These are phyloP conservation scores for Aspergillus alliaceus DNA, from an alignment of 2,329 filamentous ascomycete species.

Conservation along the genomic window DNA sequence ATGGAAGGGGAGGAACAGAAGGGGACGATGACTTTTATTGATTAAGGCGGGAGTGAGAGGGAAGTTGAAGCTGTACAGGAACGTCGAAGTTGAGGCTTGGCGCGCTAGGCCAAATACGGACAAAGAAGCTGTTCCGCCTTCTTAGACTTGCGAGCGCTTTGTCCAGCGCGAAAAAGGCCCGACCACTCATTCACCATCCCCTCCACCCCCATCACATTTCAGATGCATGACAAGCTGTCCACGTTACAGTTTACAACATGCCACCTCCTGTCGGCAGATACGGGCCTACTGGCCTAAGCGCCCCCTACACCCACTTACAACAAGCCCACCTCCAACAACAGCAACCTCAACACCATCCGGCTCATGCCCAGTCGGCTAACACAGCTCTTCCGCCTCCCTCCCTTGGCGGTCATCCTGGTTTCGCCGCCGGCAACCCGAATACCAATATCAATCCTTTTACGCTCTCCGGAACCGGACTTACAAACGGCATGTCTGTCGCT, in stretches of 20 bases:
- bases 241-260: slow-evolving; percentile 43
- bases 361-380: slow-evolving; percentile 46
- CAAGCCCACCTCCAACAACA: slow-evolving; percentile 48
- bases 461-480: slow-evolving; percentile 47
- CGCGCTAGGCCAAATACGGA: slow-evolving; percentile 33
- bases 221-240: slow-evolving; percentile 18
- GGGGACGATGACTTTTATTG: neutral
- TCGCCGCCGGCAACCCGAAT: slow-evolving; percentile 63
- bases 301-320: slow-evolving; percentile 60
- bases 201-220: slow-evolving; percentile 11
- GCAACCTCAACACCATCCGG: slow-evolving; percentile 43
- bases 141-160: slow-evolving; percentile 3
- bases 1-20: slow-evolving; percentile 6
- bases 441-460: slow-evolving; percentile 67
- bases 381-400: slow-evolving; percentile 55
- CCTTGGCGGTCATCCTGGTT: slow-evolving; percentile 68
- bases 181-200: slow-evolving; percentile 9
- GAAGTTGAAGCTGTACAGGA: slow-evolving; percentile 24
- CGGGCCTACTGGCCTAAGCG: slow-evolving; percentile 57
- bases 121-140: slow-evolving; percentile 26
- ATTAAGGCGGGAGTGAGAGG: slow-evolving; percentile 6
- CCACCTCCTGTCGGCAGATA: slow-evolving; percentile 60
- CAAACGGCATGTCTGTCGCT: slow-evolving; percentile 59
- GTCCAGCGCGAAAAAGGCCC: slow-evolving; percentile 23
- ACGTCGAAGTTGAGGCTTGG: slow-evolving; percentile 24